Base-by-base conservation (phyloP, 1,284 basidiomycete genomes). In the Pseudozyma sp. region DNA sequence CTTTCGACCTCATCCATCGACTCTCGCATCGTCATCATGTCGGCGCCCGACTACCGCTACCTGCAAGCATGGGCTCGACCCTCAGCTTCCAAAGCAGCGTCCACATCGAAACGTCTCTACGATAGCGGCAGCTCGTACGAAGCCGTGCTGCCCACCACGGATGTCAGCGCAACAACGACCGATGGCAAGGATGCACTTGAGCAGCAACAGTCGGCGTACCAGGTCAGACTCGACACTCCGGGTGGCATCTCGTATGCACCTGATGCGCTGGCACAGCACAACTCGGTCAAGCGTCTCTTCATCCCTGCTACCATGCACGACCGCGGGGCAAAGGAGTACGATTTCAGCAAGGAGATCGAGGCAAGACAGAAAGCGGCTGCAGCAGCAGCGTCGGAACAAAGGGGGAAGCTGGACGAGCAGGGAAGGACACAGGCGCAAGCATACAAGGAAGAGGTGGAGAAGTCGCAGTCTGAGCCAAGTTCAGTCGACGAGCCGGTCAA, bases 231-330 rank as follows among this genome's bases (percentile, higher is more conserved):
- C n/a, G 82, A 84, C 30, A 74, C 67, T 5, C 81, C 81, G 0
- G 80, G 74, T 16, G 81, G 80, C n/a, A 60, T 81, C 31, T 70
- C 81, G 10, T 81, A 81, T 46, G 80, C 79, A 1, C 82, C 82
- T 0, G 81, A 81, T 61, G 52, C 62, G 16, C 52, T 76, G 6
- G 61, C 64, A 9, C 68, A 75, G 43, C 82, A 84, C 64, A 83
- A 81, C 48, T 68, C 68, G 39, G 53, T 55, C 33, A 80, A 80
- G 51, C 69, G 82, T 0, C 63, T 82, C 19, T 84, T 84, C 48
- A 66, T 79, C 37, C 77, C 78, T 7, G 55, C 66, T 5, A 54
- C 47, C 10, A 54, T 67, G 45, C 60, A 69, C 14, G 68, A 75
- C 31, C 58, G 63, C 14, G 31, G 45, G 16, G 47, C 61, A 7